Evolutionary conservation across 2,329 filamentous ascomycete genomes (phyloP), one percentile per base, ranked within the genome.

Genomic region (Corynespora cassiicola): DNA sequence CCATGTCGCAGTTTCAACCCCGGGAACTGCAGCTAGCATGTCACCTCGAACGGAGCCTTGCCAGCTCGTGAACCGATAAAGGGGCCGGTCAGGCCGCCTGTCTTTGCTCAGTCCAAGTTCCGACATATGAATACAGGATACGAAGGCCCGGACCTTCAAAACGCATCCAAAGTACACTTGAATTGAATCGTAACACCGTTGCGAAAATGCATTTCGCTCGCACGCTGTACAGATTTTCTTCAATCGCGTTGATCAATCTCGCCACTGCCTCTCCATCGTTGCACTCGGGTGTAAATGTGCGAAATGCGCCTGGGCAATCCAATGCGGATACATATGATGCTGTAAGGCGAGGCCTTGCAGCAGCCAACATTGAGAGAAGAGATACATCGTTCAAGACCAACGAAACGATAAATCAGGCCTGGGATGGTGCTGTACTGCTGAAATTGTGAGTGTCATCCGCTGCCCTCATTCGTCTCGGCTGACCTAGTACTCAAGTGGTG

Each of bases 381-480:
- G 42, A 50, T 35, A 19, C 36, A 23, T 45, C 50, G 11, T 38
- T 54, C 5, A 52, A 45, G 31, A 47, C 37, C 41, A 50, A 43
- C 37, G 32, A 25, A 14, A 37, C 53, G 9, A 47, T 76, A n/a
- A 65, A 71, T 39, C 65, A 60, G 31, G 72, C 66, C 38, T 75
- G 70, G 66, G 54, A 66, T 26, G 65, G 61, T n/a, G 68, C 70
- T 0, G 57, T 58, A 0, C 51, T 76, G 8, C 66, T 73, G 31
- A 68, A 54, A 27, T 55, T 52, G 62, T 65, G 38, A 49, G 65
- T 35, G 11, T 3, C 6, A 15, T 11, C 16, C 15, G 4, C 6
- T 25, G 18, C 7, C 12, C 14, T 18, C 9, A 10, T 33, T 28
- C 9, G 11, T 2, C 22, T 8, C 28, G 5, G 17, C 11, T 21